These are phyloP conservation scores for Cryptosporidium baileyi DNA, from an alignment of 169 alveolate species.

Conservation along the genomic window DNA sequence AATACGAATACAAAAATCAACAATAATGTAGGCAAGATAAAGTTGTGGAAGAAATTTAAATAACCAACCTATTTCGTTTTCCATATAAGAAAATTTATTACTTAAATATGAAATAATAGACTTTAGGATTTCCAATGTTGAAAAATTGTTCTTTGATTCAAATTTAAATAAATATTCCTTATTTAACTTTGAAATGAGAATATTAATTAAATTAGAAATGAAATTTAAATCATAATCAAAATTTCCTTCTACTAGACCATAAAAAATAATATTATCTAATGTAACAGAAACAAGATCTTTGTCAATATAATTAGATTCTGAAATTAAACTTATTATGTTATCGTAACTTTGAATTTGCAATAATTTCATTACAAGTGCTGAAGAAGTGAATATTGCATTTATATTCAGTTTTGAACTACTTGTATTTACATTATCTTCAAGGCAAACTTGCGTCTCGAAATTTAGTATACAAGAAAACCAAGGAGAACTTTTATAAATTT, in stretches of 20 bases:
- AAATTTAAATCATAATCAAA: background rate
- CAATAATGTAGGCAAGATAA: background rate
- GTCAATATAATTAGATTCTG: background rate
- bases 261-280: slow-evolving; percentile 13
- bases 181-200: background rate
- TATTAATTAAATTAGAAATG: background rate
- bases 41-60: background rate
- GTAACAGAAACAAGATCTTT: background rate
- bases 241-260: background rate
- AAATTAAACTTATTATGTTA: background rate
- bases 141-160: background rate
- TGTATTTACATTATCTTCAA: background rate
- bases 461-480: slow-evolving; percentile 22
- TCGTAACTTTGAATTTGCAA: slow-evolving; percentile 29
- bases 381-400: background rate
- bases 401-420: background rate
- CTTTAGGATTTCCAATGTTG: background rate
- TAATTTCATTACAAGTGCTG: background rate
- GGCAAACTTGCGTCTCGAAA: background rate
- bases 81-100: background rate
- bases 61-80: slow-evolving; percentile 34
- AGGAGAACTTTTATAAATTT: slow-evolving; percentile 7
- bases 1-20: slow-evolving; percentile 7
- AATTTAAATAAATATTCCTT: background rate
- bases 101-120: background rate